These are phyloP conservation scores for Solanum appendiculatum DNA, from an alignment of 257 asterid species.

Conservation along the genomic window DNA sequence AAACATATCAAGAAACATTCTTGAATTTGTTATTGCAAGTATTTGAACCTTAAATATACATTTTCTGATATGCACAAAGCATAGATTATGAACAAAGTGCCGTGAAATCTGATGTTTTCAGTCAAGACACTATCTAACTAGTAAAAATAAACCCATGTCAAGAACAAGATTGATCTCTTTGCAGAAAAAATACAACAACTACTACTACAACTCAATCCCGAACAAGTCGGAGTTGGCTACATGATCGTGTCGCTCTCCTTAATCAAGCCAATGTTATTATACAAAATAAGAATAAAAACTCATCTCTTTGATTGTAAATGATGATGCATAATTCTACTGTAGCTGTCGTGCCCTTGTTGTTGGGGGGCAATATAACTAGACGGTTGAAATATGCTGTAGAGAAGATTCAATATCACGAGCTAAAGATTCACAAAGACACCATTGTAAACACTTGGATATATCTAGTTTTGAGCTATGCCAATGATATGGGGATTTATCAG, in stretches of 20 bases:
- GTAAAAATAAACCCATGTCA: neutral
- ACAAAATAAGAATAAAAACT: neutral
- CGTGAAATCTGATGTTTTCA: neutral
- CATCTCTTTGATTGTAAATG: neutral
- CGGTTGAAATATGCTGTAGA: neutral
- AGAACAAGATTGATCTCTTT: neutral
- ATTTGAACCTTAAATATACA: neutral
- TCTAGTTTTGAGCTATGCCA: slow-evolving; percentile 59
- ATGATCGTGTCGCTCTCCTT: neutral
- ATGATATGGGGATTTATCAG: slow-evolving; percentile 59
- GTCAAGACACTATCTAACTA: neutral
- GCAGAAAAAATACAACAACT: neutral
- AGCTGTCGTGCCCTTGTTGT: neutral
- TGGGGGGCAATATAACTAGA: neutral
- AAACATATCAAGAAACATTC: neutral
- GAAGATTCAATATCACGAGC: neutral
- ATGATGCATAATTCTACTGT: neutral
- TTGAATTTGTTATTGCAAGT: neutral
- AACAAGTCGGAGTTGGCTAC: neutral
- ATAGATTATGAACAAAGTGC: neutral
- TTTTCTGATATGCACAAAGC: neutral
- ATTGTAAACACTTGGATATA: neutral
- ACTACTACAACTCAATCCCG: neutral
- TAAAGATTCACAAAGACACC: neutral
- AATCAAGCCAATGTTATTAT: neutral